These are phyloP conservation scores for Pelagomonas calceolata DNA, from an alignment of 108 stramenopile species.

Conservation along the genomic window DNA sequence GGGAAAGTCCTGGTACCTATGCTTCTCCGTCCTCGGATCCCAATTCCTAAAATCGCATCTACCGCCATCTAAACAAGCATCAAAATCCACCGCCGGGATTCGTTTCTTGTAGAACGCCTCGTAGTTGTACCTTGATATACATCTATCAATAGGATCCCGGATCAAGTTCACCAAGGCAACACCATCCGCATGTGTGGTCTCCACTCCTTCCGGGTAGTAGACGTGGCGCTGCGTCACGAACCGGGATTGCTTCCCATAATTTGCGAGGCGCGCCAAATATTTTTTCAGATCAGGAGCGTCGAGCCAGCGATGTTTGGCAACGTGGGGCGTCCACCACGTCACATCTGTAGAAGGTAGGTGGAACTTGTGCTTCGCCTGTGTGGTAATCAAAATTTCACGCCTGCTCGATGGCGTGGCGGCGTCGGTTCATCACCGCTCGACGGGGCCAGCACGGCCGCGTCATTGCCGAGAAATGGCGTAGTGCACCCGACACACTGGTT, in stretches of 20 bases:
- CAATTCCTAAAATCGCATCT: neutral
- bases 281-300: neutral
- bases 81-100: neutral
- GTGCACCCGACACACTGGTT: too few species aligned
- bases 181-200: neutral
- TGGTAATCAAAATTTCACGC: too few species aligned
- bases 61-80: neutral
- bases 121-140: neutral
- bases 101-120: neutral
- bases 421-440: too few species aligned
- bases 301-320: neutral
- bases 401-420: too few species aligned
- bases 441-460: too few species aligned
- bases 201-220: neutral
- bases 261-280: neutral
- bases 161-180: neutral
- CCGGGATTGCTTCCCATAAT: neutral
- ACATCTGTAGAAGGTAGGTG: neutral
- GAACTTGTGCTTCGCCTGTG: neutral
- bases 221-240: slow-evolving; percentile 3
- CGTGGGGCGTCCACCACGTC: neutral
- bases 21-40: neutral
- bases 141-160: neutral
- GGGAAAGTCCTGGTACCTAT: neutral
- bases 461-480: too few species aligned